Base-by-base conservation (phyloP, 1,284 basidiomycete genomes). In the Naganishia liquefaciens region DNA sequence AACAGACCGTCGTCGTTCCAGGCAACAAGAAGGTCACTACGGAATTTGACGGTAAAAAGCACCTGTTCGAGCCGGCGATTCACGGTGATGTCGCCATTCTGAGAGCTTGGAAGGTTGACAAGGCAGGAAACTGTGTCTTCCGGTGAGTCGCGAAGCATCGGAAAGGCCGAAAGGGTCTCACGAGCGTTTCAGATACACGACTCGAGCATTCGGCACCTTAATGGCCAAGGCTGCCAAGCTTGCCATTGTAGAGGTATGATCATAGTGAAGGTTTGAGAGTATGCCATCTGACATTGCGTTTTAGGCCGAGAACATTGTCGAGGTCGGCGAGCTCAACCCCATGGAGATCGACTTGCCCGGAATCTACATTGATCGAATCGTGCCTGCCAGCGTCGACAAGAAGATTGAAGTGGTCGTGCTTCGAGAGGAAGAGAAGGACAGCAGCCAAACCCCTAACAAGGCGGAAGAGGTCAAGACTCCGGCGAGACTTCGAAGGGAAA, bases 91-190 rank as follows among this genome's bases (percentile, higher is more conserved):
- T 92, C 62, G 94, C 93, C 27, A 88, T 98, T 75, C 81, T 99
- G 52, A 84, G 88, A 65, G 95, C 93, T 7, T 96, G 93, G 93
- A 97, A 96, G 80, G 94, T 88, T 15, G 95, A 98, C 75, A 91
- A 93, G 76, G 84, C 87, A 47, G 90, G 89, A 1, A 92, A 93
- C 77, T 88, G 87, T 73, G 87, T 91, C 46, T 93, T 93, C 82
- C 83, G 89, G 86, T 88, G 72, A 66, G 81, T 76, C 28, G 25
- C 54, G 3, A 6, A 11, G 17, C 2, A n/a, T 25, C 13, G 3
- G 0, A 0, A 23, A 13, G 28, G 27, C 4, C 13, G 5, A 43
- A 27, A 19, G 55, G 28, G 55, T 57, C 6, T 30, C 9, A 23
- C 5, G n/a, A 15, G 13, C 13, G 15, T 49, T 25, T 5, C 68